Percentiles rank a stretch among this genome's conserved stretches.
These are phyloP conservation scores for Parastagonospora avenae DNA, from an alignment of 2,329 filamentous ascomycete species.

Conservation along the genomic window DNA sequence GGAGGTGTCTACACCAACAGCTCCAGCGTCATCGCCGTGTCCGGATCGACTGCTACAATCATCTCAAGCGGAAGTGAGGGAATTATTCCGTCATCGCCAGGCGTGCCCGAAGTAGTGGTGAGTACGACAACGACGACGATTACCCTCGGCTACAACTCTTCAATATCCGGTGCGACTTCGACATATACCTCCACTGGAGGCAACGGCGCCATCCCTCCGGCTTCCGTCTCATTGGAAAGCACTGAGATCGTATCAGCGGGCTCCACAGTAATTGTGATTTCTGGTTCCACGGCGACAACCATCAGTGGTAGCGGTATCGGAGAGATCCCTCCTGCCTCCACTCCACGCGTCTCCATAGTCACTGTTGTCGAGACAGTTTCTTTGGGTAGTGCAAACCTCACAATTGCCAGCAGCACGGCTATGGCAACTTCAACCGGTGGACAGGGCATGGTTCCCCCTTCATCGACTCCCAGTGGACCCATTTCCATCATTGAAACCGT, in stretches of 20 bases:
- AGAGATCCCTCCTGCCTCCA: neutral
- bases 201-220: neutral
- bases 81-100: slow-evolving; percentile 9
- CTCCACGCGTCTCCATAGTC: neutral
- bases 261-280: neutral
- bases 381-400: slow-evolving; percentile 12
- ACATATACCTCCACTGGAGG: neutral
- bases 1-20: neutral
- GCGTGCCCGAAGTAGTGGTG: neutral
- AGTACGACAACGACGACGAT: neutral
- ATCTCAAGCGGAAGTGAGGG: slow-evolving; percentile 9
- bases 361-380: slow-evolving; percentile 2
- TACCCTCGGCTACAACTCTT: neutral
- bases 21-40: neutral
- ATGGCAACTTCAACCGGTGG: slow-evolving; percentile 4
- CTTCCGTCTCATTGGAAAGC: neutral
- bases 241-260: neutral
- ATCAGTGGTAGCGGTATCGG: neutral
- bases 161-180: neutral
- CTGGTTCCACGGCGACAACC: neutral
- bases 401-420: slow-evolving; percentile 13
- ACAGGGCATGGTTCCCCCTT: neutral
- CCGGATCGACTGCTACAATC: slow-evolving; percentile 3
- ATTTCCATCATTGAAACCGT: neutral
- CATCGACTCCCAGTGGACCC: neutral